Conservation (phyloP, 495 filamentous ascomycete species). For the Penicillium simplicissimum region DNA sequence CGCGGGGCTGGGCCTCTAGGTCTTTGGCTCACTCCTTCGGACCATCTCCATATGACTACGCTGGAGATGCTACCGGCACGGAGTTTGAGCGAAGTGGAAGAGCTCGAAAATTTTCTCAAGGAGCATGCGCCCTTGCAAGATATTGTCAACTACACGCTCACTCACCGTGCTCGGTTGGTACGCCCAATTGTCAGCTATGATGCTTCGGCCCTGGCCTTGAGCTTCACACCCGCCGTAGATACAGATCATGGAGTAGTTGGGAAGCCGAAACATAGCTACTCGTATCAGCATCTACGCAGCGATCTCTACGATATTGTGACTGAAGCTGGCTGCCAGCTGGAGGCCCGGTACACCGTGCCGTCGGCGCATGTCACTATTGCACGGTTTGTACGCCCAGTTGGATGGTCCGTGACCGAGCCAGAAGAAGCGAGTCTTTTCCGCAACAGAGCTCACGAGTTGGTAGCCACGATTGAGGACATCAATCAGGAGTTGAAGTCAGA, state of each 20-base stretch:
- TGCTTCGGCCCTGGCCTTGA: constrained; percentile 77
- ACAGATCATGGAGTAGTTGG: constrained; percentile 19
- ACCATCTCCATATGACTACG: constrained; percentile 80
- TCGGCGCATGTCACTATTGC: constrained; percentile 87
- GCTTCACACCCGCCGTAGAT: constrained; percentile 76
- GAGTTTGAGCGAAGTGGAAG: constrained; percentile 60
- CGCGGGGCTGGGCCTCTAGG: constrained; percentile 41
- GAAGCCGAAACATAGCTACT: constrained; percentile 58
- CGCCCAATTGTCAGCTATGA: constrained; percentile 86
- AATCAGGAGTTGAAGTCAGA: constrained; percentile 68
- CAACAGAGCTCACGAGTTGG: constrained; percentile 56
- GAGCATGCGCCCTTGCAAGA: constrained; percentile 41
- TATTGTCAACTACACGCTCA: constrained; percentile 63
- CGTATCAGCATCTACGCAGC: constrained; percentile 86
- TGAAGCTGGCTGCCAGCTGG: constrained; percentile 59
- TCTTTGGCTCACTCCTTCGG: constrained; percentile 80
- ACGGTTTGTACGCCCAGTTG: constrained; percentile 65
- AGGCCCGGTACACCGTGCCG: constrained; percentile 79
- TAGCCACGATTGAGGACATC: constrained; percentile 69
- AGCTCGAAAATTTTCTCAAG: constrained; percentile 55
- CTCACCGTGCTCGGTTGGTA: constrained; percentile 68
- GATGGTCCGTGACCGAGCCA: constrained; percentile 36
- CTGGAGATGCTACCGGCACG: constrained; percentile 77
- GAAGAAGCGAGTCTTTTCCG: constrained; percentile 25
- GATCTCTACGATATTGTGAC: constrained; percentile 67